phyloP scores from a whole-genome alignment of 2,329 filamentous ascomycete species.

The Dothidotthia symphoricarpi region DNA sequence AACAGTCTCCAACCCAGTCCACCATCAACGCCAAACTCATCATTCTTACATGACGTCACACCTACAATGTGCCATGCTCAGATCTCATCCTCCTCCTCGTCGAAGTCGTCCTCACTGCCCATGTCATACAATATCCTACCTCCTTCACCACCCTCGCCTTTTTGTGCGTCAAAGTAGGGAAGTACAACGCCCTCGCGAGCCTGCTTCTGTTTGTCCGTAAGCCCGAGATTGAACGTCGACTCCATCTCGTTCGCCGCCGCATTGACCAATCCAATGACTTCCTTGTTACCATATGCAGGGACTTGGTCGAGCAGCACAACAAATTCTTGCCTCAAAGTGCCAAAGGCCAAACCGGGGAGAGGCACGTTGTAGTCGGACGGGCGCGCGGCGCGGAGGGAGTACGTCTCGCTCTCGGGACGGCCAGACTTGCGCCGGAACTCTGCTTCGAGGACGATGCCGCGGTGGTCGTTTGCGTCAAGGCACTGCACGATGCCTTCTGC shows the following conservation, averaged over 20 bases:
- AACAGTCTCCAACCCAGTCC: background rate
- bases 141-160: constrained; percentile 72
- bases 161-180: constrained; percentile 96
- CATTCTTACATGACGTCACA: background rate
- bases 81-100: constrained; percentile 93
- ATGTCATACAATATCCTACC: constrained; percentile 96
- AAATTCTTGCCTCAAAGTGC: constrained; percentile 49
- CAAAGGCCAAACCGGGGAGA: constrained; percentile 10
- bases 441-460: constrained; percentile 73
- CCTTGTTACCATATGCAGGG: constrained; percentile 45
- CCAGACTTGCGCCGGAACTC: constrained; percentile 84
- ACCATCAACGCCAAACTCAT: background rate
- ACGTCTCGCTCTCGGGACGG: constrained; percentile 70
- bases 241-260: constrained; percentile 29
- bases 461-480: constrained; percentile 53
- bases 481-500: constrained; percentile 77
- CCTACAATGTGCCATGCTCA: no score
- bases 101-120: constrained; percentile 94
- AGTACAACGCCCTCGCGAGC: constrained; percentile 87
- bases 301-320: constrained; percentile 70
- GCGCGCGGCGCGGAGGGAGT: constrained; percentile 47
- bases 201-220: constrained; percentile 86
- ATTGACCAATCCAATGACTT: constrained; percentile 25
- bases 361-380: constrained; percentile 19
- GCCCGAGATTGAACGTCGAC: constrained; percentile 78